Conservation (phyloP, 345 rosid species). For the Pistacia vera region DNA sequence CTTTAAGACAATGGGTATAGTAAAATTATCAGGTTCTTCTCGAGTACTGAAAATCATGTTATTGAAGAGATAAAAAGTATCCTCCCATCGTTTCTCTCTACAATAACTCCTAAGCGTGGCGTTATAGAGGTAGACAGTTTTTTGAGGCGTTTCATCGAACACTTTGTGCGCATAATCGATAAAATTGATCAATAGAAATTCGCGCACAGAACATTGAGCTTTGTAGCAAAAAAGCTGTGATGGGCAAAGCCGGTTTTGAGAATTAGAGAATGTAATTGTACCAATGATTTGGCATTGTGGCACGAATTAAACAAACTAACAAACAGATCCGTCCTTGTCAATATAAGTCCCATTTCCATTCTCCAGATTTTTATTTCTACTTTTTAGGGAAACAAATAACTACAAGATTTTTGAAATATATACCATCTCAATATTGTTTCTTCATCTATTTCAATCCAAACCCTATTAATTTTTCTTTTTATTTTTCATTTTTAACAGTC, state of each 20-base stretch:
- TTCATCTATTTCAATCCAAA: too few species aligned
- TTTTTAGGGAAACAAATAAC: too few species aligned
- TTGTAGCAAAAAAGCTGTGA: constrained; percentile 28
- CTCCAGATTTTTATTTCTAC: too few species aligned
- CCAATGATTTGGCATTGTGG: constrained; percentile 22
- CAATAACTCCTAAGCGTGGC: constrained; percentile 47
- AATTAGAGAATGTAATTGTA: constrained; percentile 27
- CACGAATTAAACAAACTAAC: constrained; percentile 20
- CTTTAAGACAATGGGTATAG: constrained; percentile 45
- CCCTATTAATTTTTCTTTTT: too few species aligned
- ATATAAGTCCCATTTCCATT: too few species aligned
- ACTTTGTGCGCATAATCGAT: constrained; percentile 40
- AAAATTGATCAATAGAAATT: constrained; percentile 5
- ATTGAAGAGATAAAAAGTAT: constrained; percentile 34
- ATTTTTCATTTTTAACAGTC: too few species aligned
- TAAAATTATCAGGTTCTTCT: constrained; percentile 49
- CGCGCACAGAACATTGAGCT: constrained; percentile 6
- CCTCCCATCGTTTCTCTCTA: constrained; percentile 31
- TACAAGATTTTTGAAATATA: too few species aligned
- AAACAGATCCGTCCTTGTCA: constrained; percentile 28
- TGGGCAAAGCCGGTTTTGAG: constrained; percentile 29
- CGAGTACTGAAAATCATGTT: constrained; percentile 28
- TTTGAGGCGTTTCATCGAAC: constrained; percentile 53
- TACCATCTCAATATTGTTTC: too few species aligned
- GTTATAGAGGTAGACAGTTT: constrained; percentile 50